phyloP scores from a whole-genome alignment of 495 filamentous ascomycete genomes.

The Barbatosphaeria neglecta region DNA sequence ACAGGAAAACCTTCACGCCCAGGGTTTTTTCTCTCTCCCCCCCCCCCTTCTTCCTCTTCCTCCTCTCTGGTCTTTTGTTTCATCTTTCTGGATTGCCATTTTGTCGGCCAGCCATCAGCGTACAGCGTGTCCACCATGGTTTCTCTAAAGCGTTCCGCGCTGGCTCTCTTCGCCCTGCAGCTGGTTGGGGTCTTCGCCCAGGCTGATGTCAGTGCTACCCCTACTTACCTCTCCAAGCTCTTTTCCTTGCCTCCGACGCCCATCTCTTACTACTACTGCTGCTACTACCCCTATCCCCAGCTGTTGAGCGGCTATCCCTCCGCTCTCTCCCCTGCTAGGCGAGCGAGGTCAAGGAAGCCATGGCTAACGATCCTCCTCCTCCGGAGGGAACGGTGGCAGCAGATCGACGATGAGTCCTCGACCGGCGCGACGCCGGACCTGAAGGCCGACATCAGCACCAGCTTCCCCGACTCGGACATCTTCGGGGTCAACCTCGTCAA shows the following conservation, averaged over 20 bases:
- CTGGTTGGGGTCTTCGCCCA: slow-evolving; percentile 50
- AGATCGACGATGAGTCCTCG: slow-evolving; percentile 23
- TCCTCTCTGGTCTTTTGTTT: slow-evolving; percentile 8
- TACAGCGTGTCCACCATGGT: too few species aligned
- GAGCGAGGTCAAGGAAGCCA: background rate
- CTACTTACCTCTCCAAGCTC: slow-evolving; percentile 1
- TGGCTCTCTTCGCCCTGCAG: slow-evolving; percentile 61
- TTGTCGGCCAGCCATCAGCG: slow-evolving; percentile 6
- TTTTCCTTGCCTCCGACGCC: slow-evolving; percentile 15
- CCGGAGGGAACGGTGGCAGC: slow-evolving; percentile 1
- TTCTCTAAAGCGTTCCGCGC: slow-evolving; percentile 56
- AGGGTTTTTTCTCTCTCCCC: slow-evolving; percentile 5
- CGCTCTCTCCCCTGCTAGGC: background rate
- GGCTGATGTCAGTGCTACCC: slow-evolving; percentile 44
- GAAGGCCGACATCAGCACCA: slow-evolving; percentile 61
- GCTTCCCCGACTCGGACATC: slow-evolving; percentile 80
- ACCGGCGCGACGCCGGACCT: slow-evolving; percentile 45
- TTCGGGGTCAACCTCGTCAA: slow-evolving; percentile 96
- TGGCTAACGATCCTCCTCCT: slow-evolving; percentile 6
- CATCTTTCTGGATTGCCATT: slow-evolving; percentile 7
- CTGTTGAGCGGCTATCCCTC: background rate
- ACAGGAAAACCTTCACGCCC: too few species aligned
- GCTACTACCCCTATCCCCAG: too few species aligned
- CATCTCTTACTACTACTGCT: too few species aligned
- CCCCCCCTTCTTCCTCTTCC: slow-evolving; percentile 10